Evolutionary conservation across 257 asterid species (phyloP).

Genomic region (Verbena officinalis): DNA sequence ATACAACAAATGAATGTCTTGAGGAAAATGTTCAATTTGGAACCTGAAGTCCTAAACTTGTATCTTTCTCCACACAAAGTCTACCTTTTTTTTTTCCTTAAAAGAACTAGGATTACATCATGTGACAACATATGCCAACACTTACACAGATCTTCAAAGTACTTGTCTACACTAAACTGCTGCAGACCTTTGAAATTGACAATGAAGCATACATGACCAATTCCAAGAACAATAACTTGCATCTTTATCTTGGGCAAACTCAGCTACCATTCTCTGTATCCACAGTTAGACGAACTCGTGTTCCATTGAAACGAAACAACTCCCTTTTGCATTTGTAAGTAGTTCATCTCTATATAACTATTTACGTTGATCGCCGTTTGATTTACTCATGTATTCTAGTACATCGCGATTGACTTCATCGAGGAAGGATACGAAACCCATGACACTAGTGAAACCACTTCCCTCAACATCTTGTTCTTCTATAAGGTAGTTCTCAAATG

Average conservation of each 20-base stretch:
- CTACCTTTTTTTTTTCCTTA: conserved; percentile 13
- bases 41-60: conserved; percentile 8
- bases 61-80: not conserved
- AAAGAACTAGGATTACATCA: conserved; percentile 22
- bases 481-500: conserved; percentile 86
- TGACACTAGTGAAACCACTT: conserved; percentile 75
- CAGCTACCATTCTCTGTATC: conserved; percentile 27
- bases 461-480: conserved; percentile 97
- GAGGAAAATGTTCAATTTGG: not conserved
- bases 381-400: conserved; percentile 52
- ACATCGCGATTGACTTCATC: conserved; percentile 83
- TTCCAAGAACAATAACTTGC: not conserved
- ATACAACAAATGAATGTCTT: not conserved
- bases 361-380: conserved; percentile 29
- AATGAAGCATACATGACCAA: conserved; percentile 15
- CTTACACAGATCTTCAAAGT: conserved; percentile 19
- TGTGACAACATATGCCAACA: conserved; percentile 10
- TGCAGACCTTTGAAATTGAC: conserved; percentile 3
- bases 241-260: conserved; percentile 15
- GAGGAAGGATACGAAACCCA: conserved; percentile 90
- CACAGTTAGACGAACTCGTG: conserved; percentile 16
- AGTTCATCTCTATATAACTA: conserved; percentile 19
- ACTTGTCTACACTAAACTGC: not conserved
- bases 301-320: not conserved
- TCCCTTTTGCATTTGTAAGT: not conserved